Evolutionary conservation across 2,329 filamentous ascomycete genomes (phyloP).

Genomic region (Dothistroma pini): DNA sequence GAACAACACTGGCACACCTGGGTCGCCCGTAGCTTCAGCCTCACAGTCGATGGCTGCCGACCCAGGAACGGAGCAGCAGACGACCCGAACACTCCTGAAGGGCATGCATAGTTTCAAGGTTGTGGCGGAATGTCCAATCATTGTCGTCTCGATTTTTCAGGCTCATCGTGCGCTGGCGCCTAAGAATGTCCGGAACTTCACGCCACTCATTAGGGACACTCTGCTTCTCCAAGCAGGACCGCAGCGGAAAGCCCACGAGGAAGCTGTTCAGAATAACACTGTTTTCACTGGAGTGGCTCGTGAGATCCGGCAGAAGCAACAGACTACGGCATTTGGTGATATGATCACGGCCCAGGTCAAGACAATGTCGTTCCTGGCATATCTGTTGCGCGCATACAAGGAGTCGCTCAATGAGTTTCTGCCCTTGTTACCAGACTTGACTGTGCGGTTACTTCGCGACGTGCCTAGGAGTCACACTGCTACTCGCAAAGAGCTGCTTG

Average conservation of each 20-base stretch:
- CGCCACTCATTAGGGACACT: constrained; percentile 89
- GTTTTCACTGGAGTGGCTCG: constrained; percentile 92
- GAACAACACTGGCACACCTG: constrained; percentile 61
- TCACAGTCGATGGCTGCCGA: constrained; percentile 53
- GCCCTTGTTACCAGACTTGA: constrained; percentile 77
- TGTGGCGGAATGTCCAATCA: constrained; percentile 94
- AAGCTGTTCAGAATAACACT: constrained; percentile 72
- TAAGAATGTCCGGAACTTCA: constrained; percentile 84
- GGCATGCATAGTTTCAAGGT: constrained; percentile 99
- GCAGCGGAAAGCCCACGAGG: constrained; percentile 84
- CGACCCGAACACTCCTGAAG: constrained; percentile 74
- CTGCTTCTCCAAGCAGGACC: constrained; percentile 85
- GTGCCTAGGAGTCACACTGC: constrained; percentile 92
- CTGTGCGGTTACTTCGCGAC: constrained; percentile 86
- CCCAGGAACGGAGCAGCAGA: constrained; percentile 69
- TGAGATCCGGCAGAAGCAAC: constrained; percentile 76
- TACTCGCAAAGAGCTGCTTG: constrained; percentile 88
- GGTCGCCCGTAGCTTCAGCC: constrained; percentile 79
- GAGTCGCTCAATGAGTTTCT: constrained; percentile 86
- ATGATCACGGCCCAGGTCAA: constrained; percentile 98
- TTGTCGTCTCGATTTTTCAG: constrained; percentile 97
- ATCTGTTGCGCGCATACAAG: constrained; percentile 82
- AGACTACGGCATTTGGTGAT: constrained; percentile 78
- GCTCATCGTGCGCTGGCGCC: constrained; percentile 76
- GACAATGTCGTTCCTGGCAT: constrained; percentile 98